Evolutionary conservation across 768 basidiomycete genomes (phyloP).

Genomic region (Lepiota venenata): DNA sequence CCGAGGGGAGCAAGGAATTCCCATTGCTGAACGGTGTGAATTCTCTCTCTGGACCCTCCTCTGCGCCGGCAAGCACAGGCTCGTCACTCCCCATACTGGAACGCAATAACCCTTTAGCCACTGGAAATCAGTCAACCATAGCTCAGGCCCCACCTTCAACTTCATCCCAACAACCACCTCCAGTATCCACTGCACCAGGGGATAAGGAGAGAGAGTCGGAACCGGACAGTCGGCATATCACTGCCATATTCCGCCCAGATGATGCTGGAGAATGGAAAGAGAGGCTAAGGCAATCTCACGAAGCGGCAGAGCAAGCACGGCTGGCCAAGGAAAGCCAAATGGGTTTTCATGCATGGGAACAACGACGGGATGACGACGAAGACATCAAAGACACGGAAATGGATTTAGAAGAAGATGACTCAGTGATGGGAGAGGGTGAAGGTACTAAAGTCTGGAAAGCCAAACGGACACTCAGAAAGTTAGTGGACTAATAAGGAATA

Average conservation of each 20-base stretch:
- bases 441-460: slow-evolving; percentile 79
- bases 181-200: slow-evolving; percentile 27
- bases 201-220: slow-evolving; percentile 47
- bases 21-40: slow-evolving; percentile 60
- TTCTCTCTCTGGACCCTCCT: slow-evolving; percentile 48
- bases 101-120: slow-evolving; percentile 41
- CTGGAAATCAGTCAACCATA: slow-evolving; percentile 20
- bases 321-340: slow-evolving; percentile 34
- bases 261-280: slow-evolving; percentile 87
- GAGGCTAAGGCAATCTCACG: slow-evolving; percentile 63
- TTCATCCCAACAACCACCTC: slow-evolving; percentile 27
- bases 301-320: slow-evolving; percentile 53
- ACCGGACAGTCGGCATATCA: slow-evolving; percentile 52
- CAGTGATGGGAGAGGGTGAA: slow-evolving; percentile 65
- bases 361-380: slow-evolving; percentile 53
- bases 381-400: slow-evolving; percentile 72
- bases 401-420: slow-evolving; percentile 63
- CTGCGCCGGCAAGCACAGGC: slow-evolving; percentile 43
- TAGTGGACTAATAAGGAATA: slow-evolving; percentile 33
- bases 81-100: slow-evolving; percentile 45
- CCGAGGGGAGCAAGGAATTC: slow-evolving; percentile 74
- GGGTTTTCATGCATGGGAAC: slow-evolving; percentile 48
- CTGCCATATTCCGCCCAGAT: slow-evolving; percentile 86
- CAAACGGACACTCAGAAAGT: slow-evolving; percentile 88
- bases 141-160: not conserved